These are phyloP conservation scores for Nakazawaea ernobii DNA, from an alignment of 805 yeast genomes.

Conservation along the genomic window DNA sequence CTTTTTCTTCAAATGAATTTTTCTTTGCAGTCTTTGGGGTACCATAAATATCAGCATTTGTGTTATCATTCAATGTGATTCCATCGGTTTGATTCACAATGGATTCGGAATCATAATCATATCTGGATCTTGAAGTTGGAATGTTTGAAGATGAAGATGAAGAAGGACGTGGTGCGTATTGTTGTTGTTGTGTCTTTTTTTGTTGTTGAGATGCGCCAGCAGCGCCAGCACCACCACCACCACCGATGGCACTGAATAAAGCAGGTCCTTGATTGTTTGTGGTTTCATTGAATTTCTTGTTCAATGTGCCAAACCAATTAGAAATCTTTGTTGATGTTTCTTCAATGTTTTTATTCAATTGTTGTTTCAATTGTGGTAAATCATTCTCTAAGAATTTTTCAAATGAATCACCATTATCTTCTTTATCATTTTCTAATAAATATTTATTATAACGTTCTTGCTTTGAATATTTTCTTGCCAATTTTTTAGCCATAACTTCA, in stretches of 20 bases:
- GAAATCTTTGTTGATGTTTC: conserved; percentile 75
- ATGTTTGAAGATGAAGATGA: conserved; percentile 13
- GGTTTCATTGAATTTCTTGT: conserved; percentile 36
- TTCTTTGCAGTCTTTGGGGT: conserved; percentile 22
- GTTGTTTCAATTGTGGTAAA: conserved; percentile 55
- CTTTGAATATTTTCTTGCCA: conserved; percentile 57
- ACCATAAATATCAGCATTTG: conserved; percentile 16
- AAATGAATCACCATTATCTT: conserved; percentile 42
- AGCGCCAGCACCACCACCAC: conserved; percentile 9
- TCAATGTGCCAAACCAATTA: conserved; percentile 70
- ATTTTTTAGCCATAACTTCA: conserved; percentile 73
- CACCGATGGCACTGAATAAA: conserved; percentile 27
- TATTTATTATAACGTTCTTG: conserved; percentile 13
- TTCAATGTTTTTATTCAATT: conserved; percentile 67
- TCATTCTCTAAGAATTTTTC: conserved; percentile 55
- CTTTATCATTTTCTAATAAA: conserved; percentile 20
- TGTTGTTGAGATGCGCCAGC: conserved; percentile 5
- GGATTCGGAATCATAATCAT: conserved; percentile 25
- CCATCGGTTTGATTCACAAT: conserved; percentile 14
- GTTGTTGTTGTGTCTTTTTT: conserved; percentile 8
- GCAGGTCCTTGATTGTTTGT: conserved; percentile 26
- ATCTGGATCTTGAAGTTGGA: conserved; percentile 23
- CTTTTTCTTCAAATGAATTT: conserved; percentile 24
- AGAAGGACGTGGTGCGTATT: conserved; percentile 11
- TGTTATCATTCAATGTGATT: conserved; percentile 19